Evolutionary conservation across 2,329 filamentous ascomycete genomes (phyloP).

Genomic region (Alternaria gansuensis): DNA sequence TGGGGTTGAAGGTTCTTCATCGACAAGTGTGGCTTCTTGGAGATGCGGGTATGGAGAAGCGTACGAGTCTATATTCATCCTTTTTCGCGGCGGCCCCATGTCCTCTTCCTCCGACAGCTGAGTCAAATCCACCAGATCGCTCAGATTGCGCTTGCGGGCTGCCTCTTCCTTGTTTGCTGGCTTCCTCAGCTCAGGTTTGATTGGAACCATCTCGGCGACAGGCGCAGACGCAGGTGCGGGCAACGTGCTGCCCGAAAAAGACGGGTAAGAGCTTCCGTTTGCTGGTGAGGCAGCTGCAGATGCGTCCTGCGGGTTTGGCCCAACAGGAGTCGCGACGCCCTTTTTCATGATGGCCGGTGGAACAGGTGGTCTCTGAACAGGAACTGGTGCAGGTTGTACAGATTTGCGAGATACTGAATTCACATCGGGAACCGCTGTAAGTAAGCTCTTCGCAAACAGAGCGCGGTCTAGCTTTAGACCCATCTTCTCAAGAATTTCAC

Average conservation of each 20-base stretch:
- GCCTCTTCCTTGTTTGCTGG: constrained; percentile 63
- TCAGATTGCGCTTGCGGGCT: constrained; percentile 64
- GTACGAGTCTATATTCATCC: constrained; percentile 24
- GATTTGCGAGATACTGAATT: constrained; percentile 41
- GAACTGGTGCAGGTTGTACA: constrained; percentile 22
- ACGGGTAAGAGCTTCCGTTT: constrained; percentile 24
- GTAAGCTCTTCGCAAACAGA: constrained; percentile 62
- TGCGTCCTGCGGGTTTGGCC: constrained; percentile 27
- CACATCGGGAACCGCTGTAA: constrained; percentile 57
- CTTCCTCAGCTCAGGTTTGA: constrained; percentile 38
- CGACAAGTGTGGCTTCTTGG: constrained; percentile 25
- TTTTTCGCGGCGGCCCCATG: constrained; percentile 51
- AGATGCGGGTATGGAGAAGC: constrained; percentile 20
- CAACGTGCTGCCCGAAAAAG: constrained; percentile 25
- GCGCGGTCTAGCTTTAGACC: constrained; percentile 62
- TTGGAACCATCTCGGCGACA: constrained; percentile 47
- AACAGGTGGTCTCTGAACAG: constrained; percentile 25
- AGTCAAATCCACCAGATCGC: constrained; percentile 64
- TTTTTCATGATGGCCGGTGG: constrained; percentile 37
- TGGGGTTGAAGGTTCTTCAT: constrained; percentile 24
- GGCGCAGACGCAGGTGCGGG: constrained; percentile 32
- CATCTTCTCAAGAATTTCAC: constrained; percentile 61
- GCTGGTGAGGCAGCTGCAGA: constrained; percentile 30
- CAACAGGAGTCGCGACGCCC: constrained; percentile 28
- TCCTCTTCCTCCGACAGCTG: constrained; percentile 57